Base-by-base conservation (phyloP, 192 early-diverging fungal species). In the Borealophlyctis nickersoniae region DNA sequence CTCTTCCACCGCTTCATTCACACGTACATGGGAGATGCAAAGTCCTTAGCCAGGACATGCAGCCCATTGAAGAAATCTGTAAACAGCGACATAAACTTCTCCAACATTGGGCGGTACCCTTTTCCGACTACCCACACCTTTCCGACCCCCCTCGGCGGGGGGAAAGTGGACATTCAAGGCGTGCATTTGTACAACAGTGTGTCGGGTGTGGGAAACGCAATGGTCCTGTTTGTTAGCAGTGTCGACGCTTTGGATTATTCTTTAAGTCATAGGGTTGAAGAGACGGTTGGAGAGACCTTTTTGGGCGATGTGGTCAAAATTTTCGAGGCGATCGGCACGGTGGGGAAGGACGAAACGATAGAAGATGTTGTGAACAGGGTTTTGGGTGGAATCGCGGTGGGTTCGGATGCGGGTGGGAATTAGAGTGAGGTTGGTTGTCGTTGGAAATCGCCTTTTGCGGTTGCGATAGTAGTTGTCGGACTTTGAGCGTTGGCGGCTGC, bases 101-200 rank as follows among this genome's bases (percentile, higher is more conserved):
- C 56, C 16, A 58, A 58, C 31, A 5, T 58, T 5, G 56, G 30
- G 16, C 13, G 31, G 4, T 58, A 58, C 31, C 16, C 31, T 5
- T 58, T 58, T 33, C 56, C 13, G 33, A 58, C 56, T 5, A 58
- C 31, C 5, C 56, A 58, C 33, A 34, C 56, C 9, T 58, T 58
- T 58, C 26, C 56, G 4, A 48, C 13, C 45, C n/a, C n/a, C n/a
- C n/a, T n/a, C n/a, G n/a, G n/a, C n/a, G 13, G 13, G 13, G n/a
- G 30, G 30, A 58, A n/a, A 14, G 9, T 54, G 13, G 56, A 58
- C 30, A 58, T 58, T 58, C 30, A 58, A 32, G 4, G 13, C 24
- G 27, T 58, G 5, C 16, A 58, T 58, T 35, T 33, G 4, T 29
- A 34, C 56, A 58, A 58, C 31, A 58, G 33, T 33, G 13, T 13